These are phyloP conservation scores for Neurospora africana DNA, from an alignment of 495 filamentous ascomycete species.

Conservation along the genomic window DNA sequence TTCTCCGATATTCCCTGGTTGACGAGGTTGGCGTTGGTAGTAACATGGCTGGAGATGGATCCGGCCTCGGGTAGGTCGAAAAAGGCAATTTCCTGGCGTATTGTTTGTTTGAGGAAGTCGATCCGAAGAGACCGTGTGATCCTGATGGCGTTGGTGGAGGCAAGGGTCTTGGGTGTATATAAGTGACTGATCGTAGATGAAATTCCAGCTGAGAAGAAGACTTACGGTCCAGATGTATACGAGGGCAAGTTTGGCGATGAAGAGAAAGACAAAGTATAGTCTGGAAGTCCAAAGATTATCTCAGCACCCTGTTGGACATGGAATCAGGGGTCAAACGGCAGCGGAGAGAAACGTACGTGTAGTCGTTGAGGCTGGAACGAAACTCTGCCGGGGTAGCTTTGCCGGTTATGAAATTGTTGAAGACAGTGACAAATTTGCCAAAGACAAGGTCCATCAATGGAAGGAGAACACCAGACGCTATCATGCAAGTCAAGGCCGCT, in stretches of 20 bases:
- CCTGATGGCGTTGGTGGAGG: conserved; percentile 10
- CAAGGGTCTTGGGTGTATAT: neutral
- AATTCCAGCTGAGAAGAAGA: conserved; percentile 5
- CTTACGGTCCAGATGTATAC: conserved; percentile 37
- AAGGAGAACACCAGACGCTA: conserved; percentile 21
- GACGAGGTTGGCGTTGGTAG: conserved; percentile 18
- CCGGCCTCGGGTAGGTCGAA: conserved; percentile 26
- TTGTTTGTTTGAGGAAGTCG: conserved; percentile 23
- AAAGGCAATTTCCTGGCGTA: conserved; percentile 27
- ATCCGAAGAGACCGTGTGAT: conserved; percentile 22
- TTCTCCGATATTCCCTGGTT: conserved; percentile 48
- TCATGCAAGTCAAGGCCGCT: conserved; percentile 8
- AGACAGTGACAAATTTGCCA: conserved; percentile 21
- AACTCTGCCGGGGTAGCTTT: conserved; percentile 3
- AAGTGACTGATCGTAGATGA: neutral
- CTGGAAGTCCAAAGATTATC: neutral
- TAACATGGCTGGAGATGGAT: conserved; percentile 35
- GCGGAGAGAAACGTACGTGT: conserved; percentile 1
- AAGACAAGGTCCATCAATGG: conserved; percentile 29
- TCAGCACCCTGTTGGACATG: neutral
- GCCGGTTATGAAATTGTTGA: conserved; percentile 16
- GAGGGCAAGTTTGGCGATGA: conserved; percentile 39
- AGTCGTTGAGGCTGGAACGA: conserved; percentile 9
- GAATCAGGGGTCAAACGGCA: neutral
- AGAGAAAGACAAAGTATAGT: conserved; percentile 43